Evolutionary conservation across 306 rosid genomes (phyloP).

Genomic region (Quercus gilva): DNA sequence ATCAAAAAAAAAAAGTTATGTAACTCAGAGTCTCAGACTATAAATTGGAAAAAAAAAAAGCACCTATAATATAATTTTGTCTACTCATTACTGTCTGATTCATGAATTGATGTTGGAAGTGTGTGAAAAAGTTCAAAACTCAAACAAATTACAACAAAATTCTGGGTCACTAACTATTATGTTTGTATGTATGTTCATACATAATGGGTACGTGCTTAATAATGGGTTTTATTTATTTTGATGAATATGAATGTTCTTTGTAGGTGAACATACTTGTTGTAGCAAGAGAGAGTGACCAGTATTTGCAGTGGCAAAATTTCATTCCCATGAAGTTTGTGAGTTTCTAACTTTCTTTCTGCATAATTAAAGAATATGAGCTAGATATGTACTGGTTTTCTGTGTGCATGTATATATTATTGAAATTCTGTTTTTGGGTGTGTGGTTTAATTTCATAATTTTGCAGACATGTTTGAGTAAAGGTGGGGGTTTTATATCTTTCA

Average conservation of each 20-base stretch:
- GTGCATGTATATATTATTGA: no score
- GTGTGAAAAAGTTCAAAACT: no score
- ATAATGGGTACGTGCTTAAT: not conserved
- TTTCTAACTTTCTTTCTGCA: not conserved
- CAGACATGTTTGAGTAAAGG: no score
- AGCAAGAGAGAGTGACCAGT: not conserved
- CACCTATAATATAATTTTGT: no score
- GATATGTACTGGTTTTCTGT: not conserved
- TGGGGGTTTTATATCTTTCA: no score
- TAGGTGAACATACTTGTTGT: not conserved
- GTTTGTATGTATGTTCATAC: not conserved
- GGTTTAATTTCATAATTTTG: no score
- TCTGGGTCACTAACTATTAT: not conserved
- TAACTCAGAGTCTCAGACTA: no score
- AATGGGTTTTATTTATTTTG: not conserved
- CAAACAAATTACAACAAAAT: no score
- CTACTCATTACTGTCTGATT: no score
- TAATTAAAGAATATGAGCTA: not conserved
- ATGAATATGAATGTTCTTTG: not conserved
- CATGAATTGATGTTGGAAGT: no score
- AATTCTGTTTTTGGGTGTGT: no score
- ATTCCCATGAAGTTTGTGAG: not conserved
- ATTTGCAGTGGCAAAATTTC: not conserved
- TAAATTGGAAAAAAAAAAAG: accelerated
- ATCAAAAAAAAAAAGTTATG: no score